Conservation (phyloP, 1,139 yeast genomes). For the Kluyveromyces sp. region DNA sequence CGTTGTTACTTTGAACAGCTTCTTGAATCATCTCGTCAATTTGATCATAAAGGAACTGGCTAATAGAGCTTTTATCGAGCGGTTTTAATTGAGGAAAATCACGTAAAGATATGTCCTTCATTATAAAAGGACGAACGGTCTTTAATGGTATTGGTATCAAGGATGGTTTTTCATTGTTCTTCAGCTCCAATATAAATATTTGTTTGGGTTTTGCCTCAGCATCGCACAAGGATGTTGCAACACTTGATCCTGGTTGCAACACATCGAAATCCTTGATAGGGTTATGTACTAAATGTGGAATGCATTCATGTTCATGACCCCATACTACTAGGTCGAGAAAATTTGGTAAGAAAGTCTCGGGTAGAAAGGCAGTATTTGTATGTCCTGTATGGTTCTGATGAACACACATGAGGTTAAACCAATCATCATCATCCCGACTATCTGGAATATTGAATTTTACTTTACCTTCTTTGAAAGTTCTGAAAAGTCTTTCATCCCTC, state of each 20-base stretch:
- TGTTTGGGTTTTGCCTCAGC: slow-evolving; percentile 75
- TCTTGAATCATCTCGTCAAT: slow-evolving; percentile 57
- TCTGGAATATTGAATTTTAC: slow-evolving; percentile 74
- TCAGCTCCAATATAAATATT: slow-evolving; percentile 62
- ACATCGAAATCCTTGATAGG: slow-evolving; percentile 67
- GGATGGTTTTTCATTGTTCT: slow-evolving; percentile 46
- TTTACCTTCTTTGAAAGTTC: slow-evolving; percentile 73
- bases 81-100: slow-evolving; percentile 50
- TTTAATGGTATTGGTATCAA: slow-evolving; percentile 59
- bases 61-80: slow-evolving; percentile 58
- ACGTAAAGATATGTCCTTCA: slow-evolving; percentile 54
- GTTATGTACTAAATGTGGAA: slow-evolving; percentile 61
- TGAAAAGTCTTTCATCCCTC: slow-evolving; percentile 78
- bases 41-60: slow-evolving; percentile 49
- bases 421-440: slow-evolving; percentile 46
- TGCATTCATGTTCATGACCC: slow-evolving; percentile 99
- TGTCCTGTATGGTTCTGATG: slow-evolving; percentile 88
- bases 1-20: slow-evolving; percentile 5
- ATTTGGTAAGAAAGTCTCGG: slow-evolving; percentile 74
- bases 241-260: slow-evolving; percentile 89
- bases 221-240: slow-evolving; percentile 83
- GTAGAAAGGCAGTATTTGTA: slow-evolving; percentile 72
- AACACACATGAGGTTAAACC: slow-evolving; percentile 84
- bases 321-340: slow-evolving; percentile 79
- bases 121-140: slow-evolving; percentile 76